A percentile compares a stretch with the other conserved stretches of the same genome.
These are phyloP conservation scores for Metarhizium guizhouense DNA, from an alignment of 2,329 filamentous ascomycete species.

Conservation along the genomic window DNA sequence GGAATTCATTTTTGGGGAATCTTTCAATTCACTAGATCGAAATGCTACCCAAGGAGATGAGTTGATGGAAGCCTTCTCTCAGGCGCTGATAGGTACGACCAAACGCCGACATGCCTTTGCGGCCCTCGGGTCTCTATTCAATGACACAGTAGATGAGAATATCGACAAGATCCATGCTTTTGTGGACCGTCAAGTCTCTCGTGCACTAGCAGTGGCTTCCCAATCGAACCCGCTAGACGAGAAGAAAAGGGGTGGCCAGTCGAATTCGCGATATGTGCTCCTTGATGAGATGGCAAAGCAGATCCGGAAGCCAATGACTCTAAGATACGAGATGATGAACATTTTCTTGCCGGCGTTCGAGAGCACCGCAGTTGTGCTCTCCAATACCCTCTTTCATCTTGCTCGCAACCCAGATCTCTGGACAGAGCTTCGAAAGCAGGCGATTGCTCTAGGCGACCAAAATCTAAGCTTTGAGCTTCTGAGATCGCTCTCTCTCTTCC, in stretches of 20 bases:
- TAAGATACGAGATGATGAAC: slow-evolving; percentile 6
- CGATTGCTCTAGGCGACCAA: slow-evolving; percentile 2
- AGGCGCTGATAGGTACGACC: slow-evolving; percentile 2
- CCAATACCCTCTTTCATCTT: slow-evolving; percentile 5
- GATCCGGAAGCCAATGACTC: neutral
- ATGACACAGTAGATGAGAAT: neutral
- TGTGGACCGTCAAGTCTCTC: slow-evolving; percentile 5
- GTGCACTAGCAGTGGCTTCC: neutral
- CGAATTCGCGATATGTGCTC: slow-evolving; percentile 1
- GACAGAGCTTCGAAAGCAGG: slow-evolving; percentile 5
- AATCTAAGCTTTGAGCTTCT: slow-evolving; percentile 3
- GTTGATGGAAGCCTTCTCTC: slow-evolving; percentile 1
- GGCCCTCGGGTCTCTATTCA: neutral
- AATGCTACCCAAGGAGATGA: slow-evolving; percentile 3
- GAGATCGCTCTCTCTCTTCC: slow-evolving; percentile 3
- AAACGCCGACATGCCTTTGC: neutral
- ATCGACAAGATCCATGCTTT: slow-evolving; percentile 4
- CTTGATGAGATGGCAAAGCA: slow-evolving; percentile 5
- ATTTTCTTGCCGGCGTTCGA: slow-evolving; percentile 6
- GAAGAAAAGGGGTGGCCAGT: neutral
- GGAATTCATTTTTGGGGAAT: slow-evolving; percentile 6
- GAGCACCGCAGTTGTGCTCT: slow-evolving; percentile 1
- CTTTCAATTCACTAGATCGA: neutral
- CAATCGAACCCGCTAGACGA: neutral
- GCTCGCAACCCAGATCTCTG: slow-evolving; percentile 4